Evolutionary conservation across 371 early-diverging fungal genomes (phyloP), one percentile per base, ranked within the genome.

Genomic region (Blakeslea trispora): DNA sequence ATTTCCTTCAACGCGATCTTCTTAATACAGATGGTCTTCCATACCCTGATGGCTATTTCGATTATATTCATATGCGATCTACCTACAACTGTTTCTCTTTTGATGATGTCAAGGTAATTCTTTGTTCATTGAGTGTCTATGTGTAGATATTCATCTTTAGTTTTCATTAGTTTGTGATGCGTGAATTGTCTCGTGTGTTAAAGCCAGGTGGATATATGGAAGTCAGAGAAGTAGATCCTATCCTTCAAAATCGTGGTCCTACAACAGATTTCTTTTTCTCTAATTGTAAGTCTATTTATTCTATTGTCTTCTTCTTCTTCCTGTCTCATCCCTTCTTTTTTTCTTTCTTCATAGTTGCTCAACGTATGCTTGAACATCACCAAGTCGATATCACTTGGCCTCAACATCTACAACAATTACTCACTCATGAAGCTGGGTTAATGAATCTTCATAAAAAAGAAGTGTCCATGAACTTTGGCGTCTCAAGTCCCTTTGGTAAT

Each of bases 141-240:
- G n/a, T n/a, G n/a, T n/a, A n/a, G n/a, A n/a, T n/a, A n/a, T n/a
- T n/a, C n/a, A n/a, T n/a, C n/a, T n/a, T n/a, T n/a, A n/a, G n/a
- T n/a, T n/a, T n/a, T n/a, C n/a, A n/a, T 44, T 56, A 61, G 68
- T 52, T 46, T 45, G 51, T 67, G 11, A 41, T 71, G 9, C 53
- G 45, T 24, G 64, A 64, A 24, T 68, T 70, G 13, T 31, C 57
- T 37, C 63, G 84, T 11, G 69, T 81, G 0, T 48, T 83, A 10
- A 83, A 83, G 45, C 84, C 84, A 19, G 82, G 82, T 23, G 81
- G 81, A 3, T 79, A 68, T 56, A 57, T 84, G 21, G 81, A 84
- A 55, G 55, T 81, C 17, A 71, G 81, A 21, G 84, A 84, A 44
- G 66, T 75, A 18, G 78, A 84, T 35, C 79, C 79, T 3, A 59